Conservation (phyloP, 495 filamentous ascomycete species). For the Aspergillus funiculosus region DNA sequence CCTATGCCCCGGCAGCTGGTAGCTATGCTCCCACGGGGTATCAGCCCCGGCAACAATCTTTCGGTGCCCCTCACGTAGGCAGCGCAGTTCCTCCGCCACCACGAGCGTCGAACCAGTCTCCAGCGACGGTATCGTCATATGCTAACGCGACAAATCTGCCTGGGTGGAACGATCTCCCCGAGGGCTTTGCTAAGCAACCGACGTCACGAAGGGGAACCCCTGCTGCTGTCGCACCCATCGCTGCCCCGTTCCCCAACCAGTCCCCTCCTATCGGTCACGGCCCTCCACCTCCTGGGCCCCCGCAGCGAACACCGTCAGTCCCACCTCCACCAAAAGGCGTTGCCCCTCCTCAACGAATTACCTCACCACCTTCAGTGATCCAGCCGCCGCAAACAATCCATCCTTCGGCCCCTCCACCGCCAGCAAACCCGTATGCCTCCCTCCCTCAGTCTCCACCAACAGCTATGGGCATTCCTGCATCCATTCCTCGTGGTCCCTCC, state of each 20-base stretch:
- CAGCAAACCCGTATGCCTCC: slow-evolving; percentile 67
- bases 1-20: slow-evolving; percentile 50
- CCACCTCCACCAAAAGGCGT: slow-evolving; percentile 51
- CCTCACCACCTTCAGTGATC: slow-evolving; percentile 42
- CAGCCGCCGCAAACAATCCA: slow-evolving; percentile 40
- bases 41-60: slow-evolving; percentile 44
- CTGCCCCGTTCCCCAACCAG: slow-evolving; percentile 64
- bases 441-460: slow-evolving; percentile 36
- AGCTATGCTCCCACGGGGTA: slow-evolving; percentile 42
- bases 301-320: slow-evolving; percentile 44
- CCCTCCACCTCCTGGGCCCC: slow-evolving; percentile 32
- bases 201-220: slow-evolving; percentile 67
- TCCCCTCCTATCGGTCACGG: slow-evolving; percentile 50
- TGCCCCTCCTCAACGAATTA: slow-evolving; percentile 48
- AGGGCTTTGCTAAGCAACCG: slow-evolving; percentile 68
- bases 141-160: slow-evolving; percentile 62
- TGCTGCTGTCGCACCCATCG: slow-evolving; percentile 50
- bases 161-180: slow-evolving; percentile 93
- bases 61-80: slow-evolving; percentile 36
- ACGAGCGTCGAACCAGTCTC: slow-evolving; percentile 52
- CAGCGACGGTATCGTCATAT: slow-evolving; percentile 56
- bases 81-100: slow-evolving; percentile 52
- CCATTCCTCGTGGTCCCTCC: slow-evolving; percentile 69
- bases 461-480: slow-evolving; percentile 42
- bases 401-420: slow-evolving; percentile 42